Evolutionary conservation across 208 protist genomes (phyloP).

Genomic region (Leishmania lainsoni): DNA sequence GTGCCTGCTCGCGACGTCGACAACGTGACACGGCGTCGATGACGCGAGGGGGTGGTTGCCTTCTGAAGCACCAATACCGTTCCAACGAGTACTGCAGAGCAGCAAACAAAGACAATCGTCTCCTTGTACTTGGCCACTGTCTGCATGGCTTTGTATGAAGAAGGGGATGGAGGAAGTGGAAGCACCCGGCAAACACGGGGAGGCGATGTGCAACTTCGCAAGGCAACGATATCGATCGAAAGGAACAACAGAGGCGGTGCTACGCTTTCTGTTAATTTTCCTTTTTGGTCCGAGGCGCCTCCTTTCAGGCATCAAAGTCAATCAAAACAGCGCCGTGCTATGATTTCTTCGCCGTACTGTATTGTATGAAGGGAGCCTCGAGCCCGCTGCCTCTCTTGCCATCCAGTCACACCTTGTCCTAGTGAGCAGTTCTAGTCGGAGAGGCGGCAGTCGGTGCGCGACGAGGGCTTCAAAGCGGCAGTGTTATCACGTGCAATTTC

Average conservation of each 20-base stretch:
- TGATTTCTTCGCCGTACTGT: background rate
- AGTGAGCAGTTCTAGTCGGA: background rate
- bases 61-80: constrained; percentile 59
- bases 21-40: constrained; percentile 23
- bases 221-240: background rate
- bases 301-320: background rate
- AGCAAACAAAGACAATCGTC: constrained; percentile 47
- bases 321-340: background rate
- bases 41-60: constrained; percentile 42
- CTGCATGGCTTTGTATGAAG: constrained; percentile 7
- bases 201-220: too few species aligned
- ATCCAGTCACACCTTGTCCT: background rate
- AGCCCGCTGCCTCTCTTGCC: background rate
- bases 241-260: background rate
- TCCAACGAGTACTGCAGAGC: constrained; percentile 32
- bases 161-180: background rate
- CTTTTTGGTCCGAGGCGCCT: background rate
- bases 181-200: too few species aligned
- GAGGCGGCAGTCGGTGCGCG: background rate
- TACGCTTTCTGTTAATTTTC: background rate
- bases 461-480: background rate
- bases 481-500: background rate
- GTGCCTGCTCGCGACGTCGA: constrained; percentile 23
- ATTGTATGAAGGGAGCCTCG: background rate
- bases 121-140: constrained; percentile 36